These are phyloP conservation scores for Crithidia thermophila DNA, from an alignment of 208 protist genomes.

Conservation along the genomic window DNA sequence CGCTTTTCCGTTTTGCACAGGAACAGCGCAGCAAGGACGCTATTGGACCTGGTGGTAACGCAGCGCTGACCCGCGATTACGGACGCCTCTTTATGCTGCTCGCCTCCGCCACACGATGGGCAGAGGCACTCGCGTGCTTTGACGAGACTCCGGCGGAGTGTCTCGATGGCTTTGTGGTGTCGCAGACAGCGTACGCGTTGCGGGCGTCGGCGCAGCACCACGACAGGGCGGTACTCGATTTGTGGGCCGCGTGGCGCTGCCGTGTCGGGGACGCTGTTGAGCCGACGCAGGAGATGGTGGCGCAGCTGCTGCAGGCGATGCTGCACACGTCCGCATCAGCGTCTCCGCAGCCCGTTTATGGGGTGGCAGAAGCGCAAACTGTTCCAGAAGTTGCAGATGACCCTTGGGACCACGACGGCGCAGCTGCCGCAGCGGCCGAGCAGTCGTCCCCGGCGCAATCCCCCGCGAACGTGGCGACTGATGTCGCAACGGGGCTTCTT, in stretches of 20 bases:
- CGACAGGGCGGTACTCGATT: conserved; percentile 39
- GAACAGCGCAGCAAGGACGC: background rate
- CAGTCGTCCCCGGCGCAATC: conserved; percentile 13
- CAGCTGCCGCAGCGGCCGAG: conserved; percentile 24
- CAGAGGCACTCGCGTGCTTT: conserved; percentile 56
- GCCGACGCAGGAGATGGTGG: conserved; percentile 53
- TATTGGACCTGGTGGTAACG: background rate
- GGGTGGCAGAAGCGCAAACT: no score
- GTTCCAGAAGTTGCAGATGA: no score
- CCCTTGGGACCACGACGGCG: background rate
- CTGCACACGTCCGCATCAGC: conserved; percentile 26
- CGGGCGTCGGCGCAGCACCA: conserved; percentile 13
- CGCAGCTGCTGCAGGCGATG: conserved; percentile 51
- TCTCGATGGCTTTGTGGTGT: conserved; percentile 62
- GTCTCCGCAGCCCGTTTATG: background rate
- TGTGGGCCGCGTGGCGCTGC: conserved; percentile 77
- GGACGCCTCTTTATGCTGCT: conserved; percentile 62
- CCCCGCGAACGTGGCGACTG: background rate
- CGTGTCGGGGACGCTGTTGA: conserved; percentile 48
- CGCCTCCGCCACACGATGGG: conserved; percentile 51
- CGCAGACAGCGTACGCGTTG: conserved; percentile 58
- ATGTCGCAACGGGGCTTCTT: conserved; percentile 23
- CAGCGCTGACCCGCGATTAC: conserved; percentile 25
- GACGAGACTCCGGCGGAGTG: conserved; percentile 16
- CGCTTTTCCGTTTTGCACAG: conserved; percentile 22